Percentiles rank a stretch among this genome's conserved stretches.
phyloP scores from a whole-genome alignment of 2,329 filamentous ascomycete genomes.

The Cladobotryum protrusum region DNA sequence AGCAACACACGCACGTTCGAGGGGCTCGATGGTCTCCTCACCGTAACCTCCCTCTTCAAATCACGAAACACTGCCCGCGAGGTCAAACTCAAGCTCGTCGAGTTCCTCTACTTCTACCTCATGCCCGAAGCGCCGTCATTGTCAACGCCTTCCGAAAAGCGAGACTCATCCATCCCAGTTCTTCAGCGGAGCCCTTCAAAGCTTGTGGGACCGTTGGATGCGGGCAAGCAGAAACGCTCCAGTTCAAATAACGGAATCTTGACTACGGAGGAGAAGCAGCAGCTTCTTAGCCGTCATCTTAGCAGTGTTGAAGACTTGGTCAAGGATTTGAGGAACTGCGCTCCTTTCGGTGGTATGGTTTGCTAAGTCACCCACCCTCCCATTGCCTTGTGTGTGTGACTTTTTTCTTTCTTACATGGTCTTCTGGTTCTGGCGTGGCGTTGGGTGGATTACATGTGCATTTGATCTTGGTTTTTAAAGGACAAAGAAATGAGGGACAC shows the following conservation, averaged over 20 bases:
- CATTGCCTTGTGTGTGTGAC: not conserved
- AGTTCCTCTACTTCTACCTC: slow-evolving; percentile 97
- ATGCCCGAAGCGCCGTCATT: slow-evolving; percentile 76
- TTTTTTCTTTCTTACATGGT: not conserved
- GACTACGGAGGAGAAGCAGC: slow-evolving; percentile 76
- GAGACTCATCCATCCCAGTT: slow-evolving; percentile 43
- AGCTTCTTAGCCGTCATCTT: slow-evolving; percentile 67
- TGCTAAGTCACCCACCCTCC: slow-evolving; percentile 28
- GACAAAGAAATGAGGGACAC: too few species aligned
- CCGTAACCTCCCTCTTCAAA: slow-evolving; percentile 89
- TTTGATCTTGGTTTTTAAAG: not conserved
- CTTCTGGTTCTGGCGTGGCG: not conserved
- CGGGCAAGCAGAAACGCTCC: slow-evolving; percentile 27
- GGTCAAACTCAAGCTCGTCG: slow-evolving; percentile 92
- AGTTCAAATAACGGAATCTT: slow-evolving; percentile 42
- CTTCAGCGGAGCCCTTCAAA: slow-evolving; percentile 65
- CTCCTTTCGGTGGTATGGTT: slow-evolving; percentile 62
- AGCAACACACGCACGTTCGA: slow-evolving; percentile 90
- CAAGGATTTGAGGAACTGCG: slow-evolving; percentile 72
- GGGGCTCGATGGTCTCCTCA: slow-evolving; percentile 81
- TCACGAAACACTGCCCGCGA: slow-evolving; percentile 76
- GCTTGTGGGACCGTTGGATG: slow-evolving; percentile 50
- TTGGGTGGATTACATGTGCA: not conserved
- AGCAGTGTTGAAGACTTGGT: slow-evolving; percentile 81
- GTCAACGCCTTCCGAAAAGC: slow-evolving; percentile 43